Evolutionary conservation across 2,329 filamentous ascomycete species (phyloP), one percentile per base, ranked within the genome.

Genomic region (Sporothrix variecibatus): DNA sequence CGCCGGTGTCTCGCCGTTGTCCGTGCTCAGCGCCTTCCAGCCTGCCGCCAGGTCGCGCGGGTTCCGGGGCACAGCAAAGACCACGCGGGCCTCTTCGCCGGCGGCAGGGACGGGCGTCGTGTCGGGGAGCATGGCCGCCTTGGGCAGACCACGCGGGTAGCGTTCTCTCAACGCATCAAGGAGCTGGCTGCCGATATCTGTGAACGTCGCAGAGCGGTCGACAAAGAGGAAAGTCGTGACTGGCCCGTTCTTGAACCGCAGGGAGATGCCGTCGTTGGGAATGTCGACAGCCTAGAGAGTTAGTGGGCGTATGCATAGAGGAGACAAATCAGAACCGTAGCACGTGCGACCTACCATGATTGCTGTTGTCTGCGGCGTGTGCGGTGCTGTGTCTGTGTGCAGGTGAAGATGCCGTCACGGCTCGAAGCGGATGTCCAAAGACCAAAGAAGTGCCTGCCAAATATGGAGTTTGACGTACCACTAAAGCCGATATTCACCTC

Each of bases 201-300:
- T 82, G 78, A 94, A 89, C 12, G 89, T 82, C 53, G 87, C 86
- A 17, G 87, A 83, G 5, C 89, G 83, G 53, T 89, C 86, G 64
- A 92, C 86, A 76, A 92, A 90, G 74, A 94, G 85, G 78, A 93
- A 89, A 76, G 94, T 85, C 3, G 92, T 94, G 78, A 90, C 88
- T 74, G 89, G 89, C 79, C 92, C 90, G 80, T 92, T 87, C 81
- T 94, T 94, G 83, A 95, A 90, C 75, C 91, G 87, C 73, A 95
- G 83, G 11, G 92, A 93, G 78, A 89, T 85, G 77, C 87, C 84
- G n/a, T 86, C 67, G 67, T 34, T 69, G 46, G 67, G 67, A 20
- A 53, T 83, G 62, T 89, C 86, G 75, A 78, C 77, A n/a, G 62
- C 56, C 68, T 71, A 17, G 31, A 20, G n/a, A 3, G 23, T 46